Evolutionary conservation across 2,329 filamentous ascomycete genomes (phyloP).

Genomic region (Nectriaceae sp.): DNA sequence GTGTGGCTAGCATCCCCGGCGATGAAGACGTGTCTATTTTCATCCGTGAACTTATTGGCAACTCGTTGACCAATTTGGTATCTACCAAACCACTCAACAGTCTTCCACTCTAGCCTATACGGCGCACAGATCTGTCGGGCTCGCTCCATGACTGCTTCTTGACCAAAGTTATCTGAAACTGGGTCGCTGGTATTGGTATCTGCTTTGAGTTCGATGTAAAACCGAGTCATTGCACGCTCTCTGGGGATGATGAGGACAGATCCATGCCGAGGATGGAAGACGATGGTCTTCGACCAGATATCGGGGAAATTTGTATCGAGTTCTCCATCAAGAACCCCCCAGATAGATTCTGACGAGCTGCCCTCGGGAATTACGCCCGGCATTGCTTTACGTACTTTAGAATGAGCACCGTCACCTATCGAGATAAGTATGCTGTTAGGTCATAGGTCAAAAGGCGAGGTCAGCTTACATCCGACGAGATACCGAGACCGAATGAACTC

Average conservation of each 20-base stretch:
- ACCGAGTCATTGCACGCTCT: constrained; percentile 69
- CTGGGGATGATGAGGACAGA: constrained; percentile 72
- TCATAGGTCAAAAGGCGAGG: no score
- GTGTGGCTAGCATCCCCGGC: constrained; percentile 71
- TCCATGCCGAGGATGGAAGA: constrained; percentile 65
- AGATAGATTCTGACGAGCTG: constrained; percentile 55
- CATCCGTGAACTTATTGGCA: constrained; percentile 66
- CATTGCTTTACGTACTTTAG: constrained; percentile 65
- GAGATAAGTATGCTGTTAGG: neutral
- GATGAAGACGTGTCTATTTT: constrained; percentile 61
- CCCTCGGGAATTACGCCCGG: constrained; percentile 54
- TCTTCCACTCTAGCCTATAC: constrained; percentile 56
- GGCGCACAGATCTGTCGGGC: constrained; percentile 61
- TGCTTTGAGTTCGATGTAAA: constrained; percentile 58
- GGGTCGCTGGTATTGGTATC: constrained; percentile 23
- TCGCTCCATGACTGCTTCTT: constrained; percentile 70
- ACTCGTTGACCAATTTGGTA: constrained; percentile 71
- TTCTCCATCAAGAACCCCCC: constrained; percentile 72
- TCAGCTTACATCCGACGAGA: constrained; percentile 65
- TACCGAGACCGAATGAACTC: constrained; percentile 59
- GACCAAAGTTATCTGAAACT: constrained; percentile 41
- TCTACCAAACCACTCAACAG: constrained; percentile 69
- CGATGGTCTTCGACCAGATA: constrained; percentile 71
- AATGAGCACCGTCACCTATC: constrained; percentile 67
- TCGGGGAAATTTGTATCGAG: constrained; percentile 72